These are phyloP conservation scores for Aphanoascus verrucosus DNA, from an alignment of 2,329 filamentous ascomycete species.

Conservation along the genomic window DNA sequence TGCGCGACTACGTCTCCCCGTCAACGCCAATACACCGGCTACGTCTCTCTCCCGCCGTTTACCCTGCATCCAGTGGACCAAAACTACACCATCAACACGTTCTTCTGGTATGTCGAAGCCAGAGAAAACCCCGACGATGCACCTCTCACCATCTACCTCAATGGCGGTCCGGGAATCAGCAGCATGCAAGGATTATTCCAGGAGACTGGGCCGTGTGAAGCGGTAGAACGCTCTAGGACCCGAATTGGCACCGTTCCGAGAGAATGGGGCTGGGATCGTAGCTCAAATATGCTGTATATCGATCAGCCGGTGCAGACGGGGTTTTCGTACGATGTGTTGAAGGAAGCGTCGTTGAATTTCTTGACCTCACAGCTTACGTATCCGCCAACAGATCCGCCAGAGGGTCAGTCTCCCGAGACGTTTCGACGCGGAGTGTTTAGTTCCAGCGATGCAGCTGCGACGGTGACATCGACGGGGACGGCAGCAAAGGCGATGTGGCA, in stretches of 20 bases:
- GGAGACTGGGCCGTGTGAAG: constrained; percentile 39
- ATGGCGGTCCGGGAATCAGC: constrained; percentile 39
- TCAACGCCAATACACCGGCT: constrained; percentile 31
- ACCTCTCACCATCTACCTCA: constrained; percentile 37
- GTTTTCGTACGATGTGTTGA: constrained; percentile 15
- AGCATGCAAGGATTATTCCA: constrained; percentile 33
- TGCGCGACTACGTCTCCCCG: constrained; percentile 47
- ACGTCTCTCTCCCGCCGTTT: constrained; percentile 13
- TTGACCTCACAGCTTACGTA: constrained; percentile 10
- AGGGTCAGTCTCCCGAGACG: constrained; percentile 31
- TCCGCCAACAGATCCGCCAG: constrained; percentile 24
- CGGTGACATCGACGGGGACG: constrained; percentile 43
- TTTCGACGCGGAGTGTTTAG: constrained; percentile 45
- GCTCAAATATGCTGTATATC: constrained; percentile 58
- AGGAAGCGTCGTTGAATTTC: constrained; percentile 15
- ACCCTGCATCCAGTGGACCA: constrained; percentile 12
- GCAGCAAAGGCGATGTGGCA: constrained; percentile 47
- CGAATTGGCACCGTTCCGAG: constrained; percentile 32
- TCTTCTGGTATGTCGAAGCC: constrained; percentile 40
- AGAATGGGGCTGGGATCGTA: constrained; percentile 46
- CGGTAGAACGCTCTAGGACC: constrained; percentile 25
- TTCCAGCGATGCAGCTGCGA: constrained; percentile 34
- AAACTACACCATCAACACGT: constrained; percentile 13
- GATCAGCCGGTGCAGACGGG: constrained; percentile 54
- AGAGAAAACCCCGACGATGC: constrained; percentile 35